Base-by-base conservation (phyloP, 306 rosid species). In the Rosa chinensis region DNA sequence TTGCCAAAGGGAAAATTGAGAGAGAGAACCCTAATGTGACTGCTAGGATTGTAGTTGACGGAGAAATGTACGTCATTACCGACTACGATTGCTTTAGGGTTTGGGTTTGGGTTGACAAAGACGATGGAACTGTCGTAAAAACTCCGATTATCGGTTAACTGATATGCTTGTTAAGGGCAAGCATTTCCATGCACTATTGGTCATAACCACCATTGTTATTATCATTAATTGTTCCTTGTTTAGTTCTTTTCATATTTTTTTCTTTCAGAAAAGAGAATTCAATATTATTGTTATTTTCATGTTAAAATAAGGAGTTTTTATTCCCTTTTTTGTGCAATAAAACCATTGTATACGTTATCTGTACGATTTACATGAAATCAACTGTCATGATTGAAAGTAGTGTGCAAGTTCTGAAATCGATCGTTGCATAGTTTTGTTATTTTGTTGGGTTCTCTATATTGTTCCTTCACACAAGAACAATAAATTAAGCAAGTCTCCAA, bases 1-100 rank as follows among this genome's bases (percentile, higher is more conserved):
- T 59, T 58, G 92, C 88, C 16, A 85, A 73, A 78, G 86, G 40
- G 48, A 76, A 69, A 68, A 86, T 89, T 50, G 88, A 86, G 85
- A 82, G 55, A 28, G 88, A 86, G 75, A 89, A 89, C 77, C 72
- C 78, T 14, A 42, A 62, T 58, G 92, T 89, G 52, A 8, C 80
- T 56, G 88, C 90, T 35, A 49, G 20, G 1, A 81, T 82, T 20
- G 90, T 86, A 77, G 5, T 16, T 5, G 85, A 89, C 43, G 88
- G 84, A 70, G 5, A 79, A 25, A 0, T 0, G 0, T 80, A 80
- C 45, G 86, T 86, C 66, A 72, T 8, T 25, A 0, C 3, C 13
- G 75, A 80, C 72, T 80, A 75, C 25, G 63, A 75, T 18, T 89
- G 92, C 76, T 82, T 76, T 20, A 84, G 90, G 87, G 88, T 86